phyloP scores from a whole-genome alignment of 257 asterid species.

The Solanum rostratum region DNA sequence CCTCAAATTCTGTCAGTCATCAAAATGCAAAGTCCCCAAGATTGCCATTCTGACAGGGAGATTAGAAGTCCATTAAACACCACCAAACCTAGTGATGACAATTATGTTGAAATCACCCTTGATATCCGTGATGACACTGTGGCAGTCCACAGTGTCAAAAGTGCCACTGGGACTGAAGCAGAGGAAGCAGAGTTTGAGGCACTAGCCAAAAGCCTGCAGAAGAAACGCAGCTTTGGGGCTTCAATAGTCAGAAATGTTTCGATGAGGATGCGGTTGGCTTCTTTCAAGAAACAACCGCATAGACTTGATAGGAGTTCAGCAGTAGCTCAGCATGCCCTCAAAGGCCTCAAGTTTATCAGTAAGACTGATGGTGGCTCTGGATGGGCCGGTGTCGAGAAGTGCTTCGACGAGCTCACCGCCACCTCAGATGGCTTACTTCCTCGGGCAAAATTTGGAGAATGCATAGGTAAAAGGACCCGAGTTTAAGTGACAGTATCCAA shows the following conservation, averaged over 20 bases:
- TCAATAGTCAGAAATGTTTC: constrained; percentile 1
- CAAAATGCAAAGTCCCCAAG: background rate
- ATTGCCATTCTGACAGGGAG: background rate
- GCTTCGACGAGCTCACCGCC: constrained; percentile 14
- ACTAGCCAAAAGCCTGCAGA: constrained; percentile 1
- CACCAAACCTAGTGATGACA: background rate
- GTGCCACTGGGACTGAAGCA: background rate
- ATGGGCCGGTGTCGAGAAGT: constrained; percentile 14
- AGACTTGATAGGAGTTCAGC: constrained; percentile 10
- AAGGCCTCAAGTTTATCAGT: constrained; percentile 24
- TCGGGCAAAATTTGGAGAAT: constrained; percentile 9
- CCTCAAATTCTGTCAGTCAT: background rate
- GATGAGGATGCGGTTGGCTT: background rate
- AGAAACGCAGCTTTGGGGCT: background rate
- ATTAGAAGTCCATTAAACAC: background rate
- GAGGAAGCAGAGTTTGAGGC: constrained; percentile 8
- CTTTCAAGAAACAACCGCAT: background rate
- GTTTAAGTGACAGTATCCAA: background rate
- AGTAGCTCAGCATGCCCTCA: constrained; percentile 21
- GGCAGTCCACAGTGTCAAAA: constrained; percentile 7
- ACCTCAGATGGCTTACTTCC: constrained; percentile 9
- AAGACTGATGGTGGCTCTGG: constrained; percentile 17
- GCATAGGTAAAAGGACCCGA: constrained; percentile 5
- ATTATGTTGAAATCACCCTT: constrained; percentile 12
- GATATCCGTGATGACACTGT: constrained; percentile 11